A percentile compares a stretch with the other conserved stretches of the same genome.
phyloP scores from a whole-genome alignment of 768 basidiomycete genomes.

The Termitomyces bulborhizus region DNA sequence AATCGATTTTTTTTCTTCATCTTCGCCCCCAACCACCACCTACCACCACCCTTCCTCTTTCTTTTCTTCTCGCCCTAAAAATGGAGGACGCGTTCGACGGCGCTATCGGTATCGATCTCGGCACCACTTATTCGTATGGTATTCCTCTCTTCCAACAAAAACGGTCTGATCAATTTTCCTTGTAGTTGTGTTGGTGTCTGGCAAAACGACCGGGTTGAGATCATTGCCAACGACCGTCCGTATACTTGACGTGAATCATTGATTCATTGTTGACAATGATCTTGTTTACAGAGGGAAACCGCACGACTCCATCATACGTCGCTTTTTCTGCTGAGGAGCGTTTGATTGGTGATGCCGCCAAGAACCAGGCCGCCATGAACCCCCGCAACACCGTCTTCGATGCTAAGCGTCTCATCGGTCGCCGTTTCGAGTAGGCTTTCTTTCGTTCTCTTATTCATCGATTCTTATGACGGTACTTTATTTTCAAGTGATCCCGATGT shows the following conservation, averaged over 20 bases:
- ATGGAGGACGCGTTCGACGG: slow-evolving; percentile 94
- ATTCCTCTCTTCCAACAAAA: slow-evolving; percentile 1
- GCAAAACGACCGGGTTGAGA: slow-evolving; percentile 99
- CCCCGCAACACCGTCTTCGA: slow-evolving; percentile 98
- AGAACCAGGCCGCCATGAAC: slow-evolving; percentile 99
- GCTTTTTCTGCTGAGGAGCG: slow-evolving; percentile 96
- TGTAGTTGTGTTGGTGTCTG: slow-evolving; percentile 95
- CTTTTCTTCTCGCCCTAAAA: slow-evolving; percentile 27
- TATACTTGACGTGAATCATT: slow-evolving; percentile 11
- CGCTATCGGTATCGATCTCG: slow-evolving; percentile 95
- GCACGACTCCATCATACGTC: slow-evolving; percentile 98
- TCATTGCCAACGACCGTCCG: slow-evolving; percentile 95
- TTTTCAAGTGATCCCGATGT: slow-evolving; percentile 78
- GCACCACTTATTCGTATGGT: slow-evolving; percentile 92
- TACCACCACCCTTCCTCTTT: slow-evolving; percentile 24
- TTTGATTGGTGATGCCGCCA: slow-evolving; percentile 97
- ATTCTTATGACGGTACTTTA: slow-evolving; percentile 5
- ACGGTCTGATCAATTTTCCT: slow-evolving; percentile 16
- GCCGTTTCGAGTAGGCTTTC: slow-evolving; percentile 79
- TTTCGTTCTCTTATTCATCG: neutral
- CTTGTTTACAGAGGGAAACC: slow-evolving; percentile 76
- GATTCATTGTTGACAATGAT: neutral
- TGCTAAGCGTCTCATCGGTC: slow-evolving; percentile 97
- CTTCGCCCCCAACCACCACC: slow-evolving; percentile 33
- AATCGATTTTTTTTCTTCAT: slow-evolving; percentile 38